Evolutionary conservation across 106 monocot genomes (phyloP).

Genomic region (Dendrobium nobile): DNA sequence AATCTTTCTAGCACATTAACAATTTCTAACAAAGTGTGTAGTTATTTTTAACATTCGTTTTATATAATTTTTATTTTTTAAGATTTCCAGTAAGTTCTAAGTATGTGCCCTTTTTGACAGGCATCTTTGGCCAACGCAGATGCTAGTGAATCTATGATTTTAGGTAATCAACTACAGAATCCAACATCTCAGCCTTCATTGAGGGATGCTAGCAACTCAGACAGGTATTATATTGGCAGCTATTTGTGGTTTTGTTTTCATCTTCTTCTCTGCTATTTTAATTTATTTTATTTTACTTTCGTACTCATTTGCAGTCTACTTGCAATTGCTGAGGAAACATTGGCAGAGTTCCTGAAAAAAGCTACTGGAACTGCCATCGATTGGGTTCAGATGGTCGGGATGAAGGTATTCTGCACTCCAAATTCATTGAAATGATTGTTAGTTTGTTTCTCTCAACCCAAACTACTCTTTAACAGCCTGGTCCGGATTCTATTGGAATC

Average conservation of each 20-base stretch:
- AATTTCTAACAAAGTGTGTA: background rate
- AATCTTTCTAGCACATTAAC: too few relatives aligned
- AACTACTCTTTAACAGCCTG: slow-evolving; percentile 52
- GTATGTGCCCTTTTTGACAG: slow-evolving; percentile 21
- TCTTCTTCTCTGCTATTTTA: background rate
- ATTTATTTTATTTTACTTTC: background rate
- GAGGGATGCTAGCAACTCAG: slow-evolving; percentile 83
- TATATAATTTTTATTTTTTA: background rate
- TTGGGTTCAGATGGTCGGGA: slow-evolving; percentile 90
- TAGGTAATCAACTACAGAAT: slow-evolving; percentile 82
- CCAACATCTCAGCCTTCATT: slow-evolving; percentile 68
- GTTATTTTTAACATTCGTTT: background rate
- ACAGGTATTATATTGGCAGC: slow-evolving; percentile 46
- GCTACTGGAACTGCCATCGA: slow-evolving; percentile 84
- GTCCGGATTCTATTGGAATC: slow-evolving; percentile 99
- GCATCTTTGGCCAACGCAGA: slow-evolving; percentile 49
- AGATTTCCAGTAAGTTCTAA: background rate
- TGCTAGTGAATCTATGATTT: slow-evolving; percentile 83
- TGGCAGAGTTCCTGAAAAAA: slow-evolving; percentile 77
- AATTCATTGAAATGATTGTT: background rate
- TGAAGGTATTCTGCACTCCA: slow-evolving; percentile 42
- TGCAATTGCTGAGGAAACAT: slow-evolving; percentile 81
- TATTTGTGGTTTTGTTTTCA: background rate
- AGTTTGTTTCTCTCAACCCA: background rate
- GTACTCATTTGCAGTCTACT: slow-evolving; percentile 38